These are phyloP conservation scores for Pterocarpus macrocarpus DNA, from an alignment of 306 rosid species.

Conservation along the genomic window DNA sequence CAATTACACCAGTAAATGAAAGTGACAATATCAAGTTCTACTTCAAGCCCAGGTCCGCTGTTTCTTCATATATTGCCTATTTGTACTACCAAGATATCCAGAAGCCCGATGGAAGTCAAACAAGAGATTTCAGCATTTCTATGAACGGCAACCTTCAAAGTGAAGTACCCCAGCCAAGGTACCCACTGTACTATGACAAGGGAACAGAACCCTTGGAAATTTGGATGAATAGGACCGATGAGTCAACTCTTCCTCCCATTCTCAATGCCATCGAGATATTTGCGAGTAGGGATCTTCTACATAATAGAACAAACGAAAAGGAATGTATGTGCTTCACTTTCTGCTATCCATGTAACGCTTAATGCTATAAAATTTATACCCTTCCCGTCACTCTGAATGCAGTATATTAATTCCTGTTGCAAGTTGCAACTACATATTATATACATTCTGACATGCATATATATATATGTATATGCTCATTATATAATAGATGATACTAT, in stretches of 20 bases:
- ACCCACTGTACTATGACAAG: not conserved
- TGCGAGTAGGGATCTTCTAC: constrained; percentile 21
- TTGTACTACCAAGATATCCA: constrained; percentile 49
- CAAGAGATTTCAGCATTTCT: constrained; percentile 49
- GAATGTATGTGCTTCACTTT: constrained; percentile 41
- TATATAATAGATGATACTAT: constrained; percentile 45
- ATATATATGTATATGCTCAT: not conserved
- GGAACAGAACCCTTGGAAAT: constrained; percentile 30
- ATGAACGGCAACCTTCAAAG: constrained; percentile 33
- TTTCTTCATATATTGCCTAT: constrained; percentile 34
- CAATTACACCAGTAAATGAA: constrained; percentile 45
- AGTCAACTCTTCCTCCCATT: constrained; percentile 56
- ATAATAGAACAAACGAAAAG: constrained; percentile 43
- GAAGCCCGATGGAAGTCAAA: constrained; percentile 44
- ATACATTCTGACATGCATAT: constrained; percentile 2
- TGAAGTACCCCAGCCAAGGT: not conserved
- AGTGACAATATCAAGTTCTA: constrained; percentile 18
- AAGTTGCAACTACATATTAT: no score
- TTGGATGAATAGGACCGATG: constrained; percentile 43
- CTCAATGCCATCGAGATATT: constrained; percentile 52
- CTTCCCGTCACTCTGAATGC: no score
- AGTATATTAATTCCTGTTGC: no score
- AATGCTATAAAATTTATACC: no score
- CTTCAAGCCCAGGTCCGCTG: constrained; percentile 37
- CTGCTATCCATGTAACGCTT: not conserved